Evolutionary conservation across 2,329 filamentous ascomycete species (phyloP).

Genomic region (Pseudocercospora fuligena): DNA sequence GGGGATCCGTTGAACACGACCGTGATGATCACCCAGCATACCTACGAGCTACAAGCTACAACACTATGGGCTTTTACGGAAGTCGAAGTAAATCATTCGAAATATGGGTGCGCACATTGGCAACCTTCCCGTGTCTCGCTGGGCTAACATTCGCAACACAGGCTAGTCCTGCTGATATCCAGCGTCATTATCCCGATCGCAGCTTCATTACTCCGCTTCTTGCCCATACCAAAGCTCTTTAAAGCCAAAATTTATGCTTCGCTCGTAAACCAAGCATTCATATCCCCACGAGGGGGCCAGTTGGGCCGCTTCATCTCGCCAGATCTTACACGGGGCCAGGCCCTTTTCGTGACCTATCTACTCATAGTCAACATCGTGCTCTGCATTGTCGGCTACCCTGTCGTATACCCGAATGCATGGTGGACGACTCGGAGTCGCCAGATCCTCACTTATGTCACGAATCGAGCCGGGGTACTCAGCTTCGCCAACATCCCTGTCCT

Average conservation of each 20-base stretch:
- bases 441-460: slow-evolving; percentile 25
- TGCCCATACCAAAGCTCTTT: slow-evolving; percentile 11
- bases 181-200: slow-evolving; percentile 24
- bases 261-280: slow-evolving; percentile 18
- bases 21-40: slow-evolving; percentile 35
- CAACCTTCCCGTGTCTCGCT: neutral
- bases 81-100: slow-evolving; percentile 1
- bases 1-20: slow-evolving; percentile 38
- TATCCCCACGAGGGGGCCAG: neutral
- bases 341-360: slow-evolving; percentile 33
- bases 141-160: slow-evolving; percentile 2
- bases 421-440: slow-evolving; percentile 20
- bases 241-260: slow-evolving; percentile 15
- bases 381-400: slow-evolving; percentile 29
- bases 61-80: neutral
- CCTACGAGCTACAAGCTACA: slow-evolving; percentile 27
- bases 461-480: slow-evolving; percentile 48
- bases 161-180: slow-evolving; percentile 26
- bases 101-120: neutral
- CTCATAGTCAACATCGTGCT: slow-evolving; percentile 39
- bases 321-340: slow-evolving; percentile 27
- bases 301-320: neutral
- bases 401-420: slow-evolving; percentile 35
- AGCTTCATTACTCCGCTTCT: slow-evolving; percentile 19
- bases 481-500: slow-evolving; percentile 50